Conservation (phyloP, 2,329 filamentous ascomycete species). For the Pseudonectria buxi region DNA sequence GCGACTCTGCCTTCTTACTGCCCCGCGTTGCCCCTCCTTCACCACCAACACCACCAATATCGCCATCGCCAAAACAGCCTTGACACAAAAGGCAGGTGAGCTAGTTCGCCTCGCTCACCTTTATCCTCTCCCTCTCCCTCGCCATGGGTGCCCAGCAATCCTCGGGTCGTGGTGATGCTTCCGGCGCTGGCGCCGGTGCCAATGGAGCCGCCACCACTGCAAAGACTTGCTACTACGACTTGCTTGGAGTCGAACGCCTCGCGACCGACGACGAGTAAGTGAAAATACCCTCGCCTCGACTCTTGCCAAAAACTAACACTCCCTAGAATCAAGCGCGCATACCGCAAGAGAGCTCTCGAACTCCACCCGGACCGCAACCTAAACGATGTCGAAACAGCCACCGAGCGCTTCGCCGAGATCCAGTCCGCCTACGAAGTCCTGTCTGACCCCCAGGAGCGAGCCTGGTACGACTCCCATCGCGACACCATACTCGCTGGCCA, state of each 20-base stretch:
- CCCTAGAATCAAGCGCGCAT: slow-evolving; percentile 81
- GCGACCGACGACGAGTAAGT: slow-evolving; percentile 76
- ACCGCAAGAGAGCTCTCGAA: slow-evolving; percentile 83
- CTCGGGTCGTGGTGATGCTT: slow-evolving; percentile 30
- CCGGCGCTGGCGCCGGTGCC: slow-evolving; percentile 25
- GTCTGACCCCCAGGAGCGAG: slow-evolving; percentile 88
- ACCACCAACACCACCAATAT: neutral
- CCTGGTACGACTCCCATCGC: slow-evolving; percentile 96
- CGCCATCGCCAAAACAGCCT: neutral
- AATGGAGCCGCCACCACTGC: slow-evolving; percentile 29
- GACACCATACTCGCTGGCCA: slow-evolving; percentile 71
- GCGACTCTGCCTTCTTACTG: neutral
- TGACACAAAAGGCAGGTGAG: neutral
- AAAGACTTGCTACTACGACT: slow-evolving; percentile 80
- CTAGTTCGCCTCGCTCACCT: too few species aligned
- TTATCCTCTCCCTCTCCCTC: too few species aligned
- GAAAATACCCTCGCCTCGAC: neutral
- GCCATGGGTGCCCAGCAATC: slow-evolving; percentile 53
- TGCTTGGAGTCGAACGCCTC: slow-evolving; percentile 65
- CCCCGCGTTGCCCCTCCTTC: slow-evolving; percentile 15
- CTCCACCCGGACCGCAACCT: slow-evolving; percentile 93
- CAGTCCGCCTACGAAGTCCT: slow-evolving; percentile 94
- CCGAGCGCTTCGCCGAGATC: slow-evolving; percentile 80
- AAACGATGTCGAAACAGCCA: slow-evolving; percentile 76
- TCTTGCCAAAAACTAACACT: slow-evolving; percentile 3